Base-by-base conservation (phyloP, 768 basidiomycete genomes). In the Pulveroboletus sp. region DNA sequence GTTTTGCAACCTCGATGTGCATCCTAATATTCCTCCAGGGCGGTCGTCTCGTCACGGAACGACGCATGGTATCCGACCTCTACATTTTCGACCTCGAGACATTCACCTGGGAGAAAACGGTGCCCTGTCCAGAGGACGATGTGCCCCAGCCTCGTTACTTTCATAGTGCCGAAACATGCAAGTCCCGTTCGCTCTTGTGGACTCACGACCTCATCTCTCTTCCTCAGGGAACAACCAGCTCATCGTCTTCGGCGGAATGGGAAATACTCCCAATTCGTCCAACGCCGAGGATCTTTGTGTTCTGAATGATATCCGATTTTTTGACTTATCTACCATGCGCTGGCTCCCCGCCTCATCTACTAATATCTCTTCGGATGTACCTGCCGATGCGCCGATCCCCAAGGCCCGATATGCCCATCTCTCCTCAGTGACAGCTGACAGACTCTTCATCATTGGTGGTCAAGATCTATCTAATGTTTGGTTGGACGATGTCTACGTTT, bases 221-320 rank as follows among this genome's bases (percentile, higher is more conserved):
- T 59, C 55, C 46, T 49, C 51, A 54, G 89, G 93, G 93, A 85
- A 89, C 63, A 85, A 89, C 66, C 84, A 91, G 59, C 75, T 99
- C 45, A 83, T 98, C 54, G 76, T 97, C 43, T 97, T 97, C 63
- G 95, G 95, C 17, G 94, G 95, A 11, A 96, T 97, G 93, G 85
- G 89, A 63, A 85, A 88, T 68, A 74, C 83, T 60, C 78, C 83
- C 11, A 80, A 87, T 54, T 78, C 85, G 1, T 71, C 77, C 36
- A 83, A 78, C 59, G 77, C 85, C 6, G 88, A 91, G 49, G 87
- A 92, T 54, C 79, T 93, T 23, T 89, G 87, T 54, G 95, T 97
- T n/a, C 72, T 96, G 48, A 88, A 88, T 61, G 96, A 97, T 65
- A 83, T 97, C 36, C 87, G 89, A 53, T 82, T 96, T 62, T 93